Base-by-base conservation (phyloP, 2,329 filamentous ascomycete genomes). In the Trichoderma simmonsii region DNA sequence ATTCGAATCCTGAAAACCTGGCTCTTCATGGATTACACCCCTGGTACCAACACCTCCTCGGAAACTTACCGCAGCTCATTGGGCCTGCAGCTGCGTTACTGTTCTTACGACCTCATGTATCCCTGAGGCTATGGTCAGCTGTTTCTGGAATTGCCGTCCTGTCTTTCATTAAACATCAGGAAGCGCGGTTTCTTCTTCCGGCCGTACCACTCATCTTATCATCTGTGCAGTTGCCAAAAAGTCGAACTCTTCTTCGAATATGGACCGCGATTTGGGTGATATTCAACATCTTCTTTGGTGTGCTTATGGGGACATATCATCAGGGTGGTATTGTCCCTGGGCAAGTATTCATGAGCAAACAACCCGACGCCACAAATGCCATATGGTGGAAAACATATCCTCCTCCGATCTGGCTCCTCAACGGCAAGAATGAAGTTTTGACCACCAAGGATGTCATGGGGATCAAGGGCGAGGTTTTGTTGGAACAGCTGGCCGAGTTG, bases 371-470 rank as follows among this genome's bases (percentile, higher is more conserved):
- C 9, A 90, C 89, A 2, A 86, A 91, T 39, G 91, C 91, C 4
- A 85, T 93, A 65, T 95, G 93, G 93, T 95, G 93, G 93, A 95
- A 94, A 80, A 95, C 93, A 1, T 95, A 95, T 79, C 92, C 90
- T 79, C 93, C 93, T 21, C 93, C 93, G 0, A 91, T 92, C 43
- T 95, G 93, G 92, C 86, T 95, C 24, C 84, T 95, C 7, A 91
- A 94, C 75, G 91, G 91, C 69, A 92, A 92, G 80, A 94, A 92
- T 75, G 87, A 90, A 75, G 86, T 92, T 11, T 82, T 94, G n/a
- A 85, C 83, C 34, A 95, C 92, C 1, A 85, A 86, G 72, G 93
- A 95, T 77, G 84, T 94, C 24, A 94, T 94, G 89, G 91, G 92
- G 4, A 87, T 93, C 82, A 84, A 87, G 51, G 90, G 90, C 7